phyloP scores from a whole-genome alignment of 768 basidiomycete genomes.

The Boletus sp. region DNA sequence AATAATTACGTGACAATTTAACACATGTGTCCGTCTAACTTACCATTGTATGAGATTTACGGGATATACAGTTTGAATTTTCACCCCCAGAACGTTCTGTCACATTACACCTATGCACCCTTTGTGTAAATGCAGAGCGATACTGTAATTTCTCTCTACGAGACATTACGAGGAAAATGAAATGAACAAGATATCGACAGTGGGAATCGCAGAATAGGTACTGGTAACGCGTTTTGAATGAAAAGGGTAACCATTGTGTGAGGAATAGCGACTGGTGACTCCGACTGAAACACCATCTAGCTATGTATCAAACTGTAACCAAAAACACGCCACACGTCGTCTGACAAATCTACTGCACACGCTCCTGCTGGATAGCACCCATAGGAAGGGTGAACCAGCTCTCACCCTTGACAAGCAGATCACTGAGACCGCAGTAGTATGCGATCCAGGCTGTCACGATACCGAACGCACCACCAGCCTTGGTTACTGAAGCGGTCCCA shows the following conservation, averaged over 20 bases:
- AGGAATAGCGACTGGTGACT: neutral
- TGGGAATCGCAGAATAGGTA: neutral
- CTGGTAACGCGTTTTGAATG: neutral
- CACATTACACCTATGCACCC: too few species aligned
- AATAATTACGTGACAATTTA: neutral
- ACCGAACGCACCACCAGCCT: slow-evolving; percentile 46
- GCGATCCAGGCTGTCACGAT: slow-evolving; percentile 47
- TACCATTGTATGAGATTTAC: neutral
- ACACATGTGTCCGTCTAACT: neutral
- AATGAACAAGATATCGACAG: slow-evolving; percentile 2
- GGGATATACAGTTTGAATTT: too few species aligned
- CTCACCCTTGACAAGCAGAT: slow-evolving; percentile 39
- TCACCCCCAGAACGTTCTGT: neutral
- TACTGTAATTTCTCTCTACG: neutral
- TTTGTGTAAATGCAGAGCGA: neutral
- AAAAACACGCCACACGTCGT: neutral
- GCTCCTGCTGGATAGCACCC: slow-evolving; percentile 26
- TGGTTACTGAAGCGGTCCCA: slow-evolving; percentile 18
- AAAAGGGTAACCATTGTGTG: neutral
- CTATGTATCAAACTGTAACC: slow-evolving; percentile 2
- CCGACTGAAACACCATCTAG: neutral
- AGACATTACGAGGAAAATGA: slow-evolving; percentile 1
- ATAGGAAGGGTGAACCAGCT: slow-evolving; percentile 42
- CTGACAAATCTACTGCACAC: neutral
- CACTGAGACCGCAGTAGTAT: slow-evolving; percentile 44